Evolutionary conservation across 1,139 yeast genomes (phyloP), one percentile per base, ranked within the genome.

Genomic region (Taiozyma sp.): DNA sequence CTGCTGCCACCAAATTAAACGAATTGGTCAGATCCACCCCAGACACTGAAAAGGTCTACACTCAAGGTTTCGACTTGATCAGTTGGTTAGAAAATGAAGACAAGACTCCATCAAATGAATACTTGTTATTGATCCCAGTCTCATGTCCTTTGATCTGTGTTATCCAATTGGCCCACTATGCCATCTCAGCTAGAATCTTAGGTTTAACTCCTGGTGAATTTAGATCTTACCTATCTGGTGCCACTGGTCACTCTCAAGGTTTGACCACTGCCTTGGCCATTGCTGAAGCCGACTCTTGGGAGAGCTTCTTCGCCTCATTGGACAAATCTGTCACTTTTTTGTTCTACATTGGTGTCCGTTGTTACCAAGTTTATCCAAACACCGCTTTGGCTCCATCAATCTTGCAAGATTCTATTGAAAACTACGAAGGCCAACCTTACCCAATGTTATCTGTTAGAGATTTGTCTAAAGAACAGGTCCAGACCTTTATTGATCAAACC

Each of bases 161-260:
- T 54, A 91, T 93, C 66, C 99, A 93, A 75, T 79, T 93, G 67
- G 87, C 95, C 62, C 98, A 93, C 73, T 93, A 86, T 69, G 90
- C 95, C 51, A 80, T 91, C 61, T 85, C 97, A 51, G 87, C 96
- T 63, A 84, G 85, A 69, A 78, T 89, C 44, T 79, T 92, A 62
- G 96, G 96, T 57, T 75, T 86, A 60, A 82, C 91, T 54, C 99
- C 99, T 39, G 98, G 97, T 61, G 86, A 89, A 70, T 78, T 93
- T 63, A 81, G 92, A 72, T 70, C 77, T 51, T 71, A 78, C 63
- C 75, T 92, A 55, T 71, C 80, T 50, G 98, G 98, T 66, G 82
- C 97, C 45, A 92, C 98, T 50, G 99, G 99, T 73, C 99, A 93
- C 71, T 92, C 98, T 43, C 99, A 93, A 77, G 99, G 99, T 74